These are phyloP conservation scores for Eimeria acervulina DNA, from an alignment of 169 alveolate genomes.

Conservation along the genomic window DNA sequence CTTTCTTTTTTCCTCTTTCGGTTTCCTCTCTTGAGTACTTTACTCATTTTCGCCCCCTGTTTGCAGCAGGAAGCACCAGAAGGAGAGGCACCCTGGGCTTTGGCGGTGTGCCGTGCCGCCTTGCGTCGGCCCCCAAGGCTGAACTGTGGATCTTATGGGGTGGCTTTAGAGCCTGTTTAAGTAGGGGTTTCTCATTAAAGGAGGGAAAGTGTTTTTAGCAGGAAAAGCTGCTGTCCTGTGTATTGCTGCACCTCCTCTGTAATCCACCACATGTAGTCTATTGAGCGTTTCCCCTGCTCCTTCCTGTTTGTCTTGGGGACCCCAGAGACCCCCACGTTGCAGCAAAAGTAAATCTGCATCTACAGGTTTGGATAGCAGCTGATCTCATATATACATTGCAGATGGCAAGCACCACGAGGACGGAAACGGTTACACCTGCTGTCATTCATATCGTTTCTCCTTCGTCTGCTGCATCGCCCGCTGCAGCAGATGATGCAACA, in stretches of 20 bases:
- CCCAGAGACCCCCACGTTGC: not conserved
- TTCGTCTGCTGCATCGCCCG: slow-evolving; percentile 3
- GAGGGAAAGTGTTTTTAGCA: not conserved
- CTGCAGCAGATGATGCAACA: not conserved
- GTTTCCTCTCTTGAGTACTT: not conserved
- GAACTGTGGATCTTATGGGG: not conserved
- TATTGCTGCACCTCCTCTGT: not conserved
- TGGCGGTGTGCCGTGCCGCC: not conserved
- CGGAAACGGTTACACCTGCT: slow-evolving; percentile 54
- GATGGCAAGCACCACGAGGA: slow-evolving; percentile 66
- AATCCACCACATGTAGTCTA: not conserved
- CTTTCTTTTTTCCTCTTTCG: not conserved
- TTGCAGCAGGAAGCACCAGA: not conserved
- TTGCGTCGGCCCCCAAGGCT: not conserved
- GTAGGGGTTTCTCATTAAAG: not conserved
- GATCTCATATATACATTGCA: not conserved
- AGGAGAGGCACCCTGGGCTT: not conserved
- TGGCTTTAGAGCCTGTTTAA: not conserved
- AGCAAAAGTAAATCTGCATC: not conserved
- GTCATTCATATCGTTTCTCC: slow-evolving; percentile 42
- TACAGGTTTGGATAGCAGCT: not conserved
- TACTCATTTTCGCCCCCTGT: not conserved
- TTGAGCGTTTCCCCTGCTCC: not conserved
- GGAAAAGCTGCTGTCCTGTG: not conserved
- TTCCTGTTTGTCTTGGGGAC: not conserved